Base-by-base conservation (phyloP, 306 rosid species). In the Prunus mume region DNA sequence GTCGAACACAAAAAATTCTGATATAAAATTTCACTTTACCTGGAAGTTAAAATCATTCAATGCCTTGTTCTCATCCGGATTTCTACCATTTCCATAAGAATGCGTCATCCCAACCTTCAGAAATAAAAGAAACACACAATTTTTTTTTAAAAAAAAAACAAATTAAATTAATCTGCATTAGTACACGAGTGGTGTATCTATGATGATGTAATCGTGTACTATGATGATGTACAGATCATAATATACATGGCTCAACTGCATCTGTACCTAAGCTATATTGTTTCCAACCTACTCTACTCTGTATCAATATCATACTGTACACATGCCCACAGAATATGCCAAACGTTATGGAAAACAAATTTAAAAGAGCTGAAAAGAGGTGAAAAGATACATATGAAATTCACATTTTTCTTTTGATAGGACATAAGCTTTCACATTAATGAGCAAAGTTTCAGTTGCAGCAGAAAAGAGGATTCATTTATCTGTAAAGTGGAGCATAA, bases 31-130 rank as follows among this genome's bases (percentile, higher is more conserved):
- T 45, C 77, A 60, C 49, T 25, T 60, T 77, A 86, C 89, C 89
- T 83, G 87, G 78, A 86, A 86, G 55, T 78, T 79, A 3, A 86
- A 83, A 30, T 83, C 89, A 60, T 84, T 86, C 85, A 86, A 79
- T 13, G 89, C 78, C 81, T 77, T 83, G 56, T 54, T 56, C 9
- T 83, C 89, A 50, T 86, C 89, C 57, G 63, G 30, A 25, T 74
- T 68, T 76, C 89, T 80, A 61, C 89, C 87, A 43, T 86, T 80
- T 65, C 87, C 81, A 50, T 56, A 74, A 55, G 89, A 78, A 58
- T 83, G 78, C 58, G 87, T 86, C 81, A 83, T 57, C 27, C 89
- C 89, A 34, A 50, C 87, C 89, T 86, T 68, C 5, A 69, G 65
- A 69, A 11, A 28, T 43, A 38, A 64, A 72, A 14, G 60, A 72